Conservation (phyloP, 495 filamentous ascomycete genomes). For the Amniculicola lignicola region DNA sequence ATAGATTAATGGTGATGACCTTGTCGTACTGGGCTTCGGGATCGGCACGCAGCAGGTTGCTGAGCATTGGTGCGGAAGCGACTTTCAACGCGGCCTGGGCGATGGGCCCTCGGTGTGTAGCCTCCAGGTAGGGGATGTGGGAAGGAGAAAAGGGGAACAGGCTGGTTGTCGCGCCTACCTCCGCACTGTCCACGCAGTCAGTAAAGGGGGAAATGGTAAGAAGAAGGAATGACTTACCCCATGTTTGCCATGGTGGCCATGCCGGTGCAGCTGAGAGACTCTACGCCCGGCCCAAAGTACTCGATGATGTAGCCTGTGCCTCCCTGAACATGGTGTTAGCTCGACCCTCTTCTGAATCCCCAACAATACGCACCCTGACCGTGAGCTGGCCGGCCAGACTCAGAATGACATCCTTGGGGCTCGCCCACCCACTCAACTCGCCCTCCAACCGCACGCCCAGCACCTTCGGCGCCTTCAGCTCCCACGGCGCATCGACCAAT, state of each 20-base stretch:
- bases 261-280: constrained; percentile 85
- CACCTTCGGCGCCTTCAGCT: constrained; percentile 88
- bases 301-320: constrained; percentile 94
- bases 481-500: constrained; percentile 94
- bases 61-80: constrained; percentile 40
- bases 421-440: constrained; percentile 81
- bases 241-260: constrained; percentile 94
- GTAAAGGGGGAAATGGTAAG: neutral
- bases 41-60: constrained; percentile 70
- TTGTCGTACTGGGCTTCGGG: constrained; percentile 81
- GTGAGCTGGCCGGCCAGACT: constrained; percentile 85
- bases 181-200: constrained; percentile 53
- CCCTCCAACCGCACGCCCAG: constrained; percentile 84
- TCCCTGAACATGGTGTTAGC: constrained; percentile 47
- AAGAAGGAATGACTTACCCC: constrained; percentile 30
- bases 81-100: constrained; percentile 57
- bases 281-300: constrained; percentile 84
- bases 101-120: constrained; percentile 75
- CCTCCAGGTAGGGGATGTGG: constrained; percentile 73
- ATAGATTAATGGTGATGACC: constrained; percentile 87
- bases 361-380: constrained; percentile 55
- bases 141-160: constrained; percentile 78
- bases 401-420: constrained; percentile 93
- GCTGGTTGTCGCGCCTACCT: constrained; percentile 95
- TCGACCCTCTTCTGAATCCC: neutral